These are phyloP conservation scores for Yamadazyma conglobata DNA, from an alignment of 1,139 yeast species.

Conservation along the genomic window DNA sequence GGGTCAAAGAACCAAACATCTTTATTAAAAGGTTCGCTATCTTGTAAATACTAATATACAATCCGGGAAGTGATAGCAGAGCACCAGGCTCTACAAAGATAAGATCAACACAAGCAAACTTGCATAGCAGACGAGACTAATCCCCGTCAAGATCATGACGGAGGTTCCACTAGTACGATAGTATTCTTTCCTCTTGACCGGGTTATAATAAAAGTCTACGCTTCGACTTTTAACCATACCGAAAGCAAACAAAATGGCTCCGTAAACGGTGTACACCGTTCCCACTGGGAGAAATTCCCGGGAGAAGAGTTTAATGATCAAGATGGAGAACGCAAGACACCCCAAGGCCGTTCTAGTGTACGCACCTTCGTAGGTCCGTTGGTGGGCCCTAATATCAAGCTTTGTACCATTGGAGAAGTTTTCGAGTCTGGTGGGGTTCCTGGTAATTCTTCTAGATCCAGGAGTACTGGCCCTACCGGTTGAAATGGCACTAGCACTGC, in stretches of 20 bases:
- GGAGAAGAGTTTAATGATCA: constrained; percentile 51
- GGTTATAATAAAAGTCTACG: constrained; percentile 47
- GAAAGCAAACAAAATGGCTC: constrained; percentile 44
- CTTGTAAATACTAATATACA: background rate
- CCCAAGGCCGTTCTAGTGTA: constrained; percentile 53
- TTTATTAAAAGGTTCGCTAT: background rate
- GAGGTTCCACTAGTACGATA: constrained; percentile 52
- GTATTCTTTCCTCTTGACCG: constrained; percentile 35
- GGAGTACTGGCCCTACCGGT: too few relatives aligned
- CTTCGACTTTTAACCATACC: constrained; percentile 45
- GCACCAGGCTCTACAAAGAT: constrained; percentile 22
- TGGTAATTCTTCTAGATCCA: too few relatives aligned
- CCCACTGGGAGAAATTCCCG: constrained; percentile 53
- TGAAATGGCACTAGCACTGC: too few relatives aligned
- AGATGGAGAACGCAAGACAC: constrained; percentile 42
- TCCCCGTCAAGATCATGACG: constrained; percentile 38
- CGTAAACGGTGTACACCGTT: constrained; percentile 50
- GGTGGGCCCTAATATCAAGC: constrained; percentile 57
- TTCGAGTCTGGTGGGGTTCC: constrained; percentile 1
- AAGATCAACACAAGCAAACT: constrained; percentile 41
- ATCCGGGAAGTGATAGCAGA: too few relatives aligned
- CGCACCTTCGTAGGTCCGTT: constrained; percentile 61
- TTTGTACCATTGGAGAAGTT: constrained; percentile 20
- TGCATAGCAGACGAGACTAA: constrained; percentile 46
- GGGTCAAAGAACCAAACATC: background rate